Base-by-base conservation (phyloP, 495 filamentous ascomycete genomes). In the Penicillium psychrofluorescens region DNA sequence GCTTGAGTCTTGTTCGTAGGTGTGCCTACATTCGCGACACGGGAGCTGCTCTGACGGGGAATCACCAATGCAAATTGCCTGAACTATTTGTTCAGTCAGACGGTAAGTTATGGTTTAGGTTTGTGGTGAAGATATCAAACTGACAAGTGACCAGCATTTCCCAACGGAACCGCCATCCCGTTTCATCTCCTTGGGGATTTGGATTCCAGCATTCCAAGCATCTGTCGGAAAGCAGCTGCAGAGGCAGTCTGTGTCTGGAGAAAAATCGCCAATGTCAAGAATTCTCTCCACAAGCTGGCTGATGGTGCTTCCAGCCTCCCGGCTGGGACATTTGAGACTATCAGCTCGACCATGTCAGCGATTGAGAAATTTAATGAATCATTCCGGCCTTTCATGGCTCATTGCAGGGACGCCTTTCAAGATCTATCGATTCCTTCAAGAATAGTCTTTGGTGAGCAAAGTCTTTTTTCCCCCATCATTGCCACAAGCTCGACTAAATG, bases 1-100 rank as follows among this genome's bases (percentile, higher is more conserved):
- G 56, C 16, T 39, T 60, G 27, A 51, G 33, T 36, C 35, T 60
- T 35, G 22, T 60, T 12, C 51, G 55, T 6, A 52, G 51, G 55
- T 37, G 51, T 40, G 54, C 35, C 2, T 56, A 57, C 37, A 48
- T 60, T 11, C 57, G 57, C 9, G 54, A 57, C 28, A 54, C 47
- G 5, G 57, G 57, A 6, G 57, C 57, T 15, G 54, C 57, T 11
- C 36, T 60, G 1, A 43, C 45, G 11, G 40, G 39, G 8, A 30
- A 49, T 16, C 44, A 47, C 1, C 35, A 41, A n/a, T 54, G 50
- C 29, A 54, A 36, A 29, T 34, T 57, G 28, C 48, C 51, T 8
- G 36, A 43, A 4, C 7, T 38, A 11, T 45, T 47, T 44, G 29
- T 36, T 3, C 3, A 41, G 11, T n/a, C 12, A 7, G 38, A 43